phyloP scores from a whole-genome alignment of 73 alveolate species.

The Effrenium voratum region DNA sequence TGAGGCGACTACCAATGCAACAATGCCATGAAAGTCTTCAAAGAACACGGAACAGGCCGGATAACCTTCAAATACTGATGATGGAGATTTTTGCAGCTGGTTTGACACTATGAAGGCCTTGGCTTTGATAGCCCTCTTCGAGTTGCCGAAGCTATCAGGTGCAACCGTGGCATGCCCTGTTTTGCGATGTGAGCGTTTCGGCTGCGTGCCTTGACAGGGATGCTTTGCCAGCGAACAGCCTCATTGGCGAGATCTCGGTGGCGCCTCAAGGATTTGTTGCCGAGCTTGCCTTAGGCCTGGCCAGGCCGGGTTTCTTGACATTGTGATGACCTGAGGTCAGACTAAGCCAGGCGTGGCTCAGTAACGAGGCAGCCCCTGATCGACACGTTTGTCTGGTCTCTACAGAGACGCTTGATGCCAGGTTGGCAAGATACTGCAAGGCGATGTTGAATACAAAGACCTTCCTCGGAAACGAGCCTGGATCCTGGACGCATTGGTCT shows the following conservation, averaged over 20 bases:
- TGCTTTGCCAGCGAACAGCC: slow-evolving; percentile 26
- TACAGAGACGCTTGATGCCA: background rate
- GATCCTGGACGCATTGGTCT: background rate
- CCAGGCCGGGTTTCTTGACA: background rate
- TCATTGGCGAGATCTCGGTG: slow-evolving; percentile 52
- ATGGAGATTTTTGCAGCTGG: background rate
- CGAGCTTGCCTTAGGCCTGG: background rate
- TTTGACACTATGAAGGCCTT: slow-evolving; percentile 9
- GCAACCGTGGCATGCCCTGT: background rate
- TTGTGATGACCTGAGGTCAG: background rate
- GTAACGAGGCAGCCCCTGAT: slow-evolving; percentile 21
- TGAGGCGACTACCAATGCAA: slow-evolving; percentile 90
- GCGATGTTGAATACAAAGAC: slow-evolving; percentile 52
- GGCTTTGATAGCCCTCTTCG: slow-evolving; percentile 65
- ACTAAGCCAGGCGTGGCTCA: slow-evolving; percentile 43
- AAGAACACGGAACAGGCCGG: slow-evolving; percentile 72
- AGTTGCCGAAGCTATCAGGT: slow-evolving; percentile 79
- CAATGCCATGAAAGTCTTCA: slow-evolving; percentile 83
- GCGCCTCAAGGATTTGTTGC: slow-evolving; percentile 90
- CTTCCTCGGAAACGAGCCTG: slow-evolving; percentile 48
- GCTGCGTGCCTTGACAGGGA: background rate
- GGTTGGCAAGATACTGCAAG: slow-evolving; percentile 9
- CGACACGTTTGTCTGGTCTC: background rate
- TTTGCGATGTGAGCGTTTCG: background rate
- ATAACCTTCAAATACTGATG: background rate